phyloP scores from a whole-genome alignment of 148 eudicot species.

The Polygonum maritimum region DNA sequence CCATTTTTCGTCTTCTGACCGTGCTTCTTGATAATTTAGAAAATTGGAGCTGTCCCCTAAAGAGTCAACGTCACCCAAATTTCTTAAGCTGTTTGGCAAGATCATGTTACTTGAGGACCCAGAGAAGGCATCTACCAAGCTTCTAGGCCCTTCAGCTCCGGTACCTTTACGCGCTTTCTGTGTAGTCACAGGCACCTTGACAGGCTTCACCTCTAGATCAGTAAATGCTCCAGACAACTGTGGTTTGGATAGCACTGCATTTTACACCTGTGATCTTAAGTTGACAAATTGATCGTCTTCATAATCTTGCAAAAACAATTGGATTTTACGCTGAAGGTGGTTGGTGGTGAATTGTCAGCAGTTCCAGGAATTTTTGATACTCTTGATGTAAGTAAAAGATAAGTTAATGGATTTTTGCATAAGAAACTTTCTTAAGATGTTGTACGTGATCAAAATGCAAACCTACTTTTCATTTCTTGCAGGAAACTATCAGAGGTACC shows the following conservation, averaged over 20 bases:
- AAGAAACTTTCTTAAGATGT: not conserved
- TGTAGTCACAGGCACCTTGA: slow-evolving; percentile 32
- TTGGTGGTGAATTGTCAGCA: slow-evolving; percentile 73
- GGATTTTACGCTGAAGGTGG: slow-evolving; percentile 70
- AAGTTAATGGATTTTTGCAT: not conserved
- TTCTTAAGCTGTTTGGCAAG: slow-evolving; percentile 77
- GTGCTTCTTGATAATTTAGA: slow-evolving; percentile 22
- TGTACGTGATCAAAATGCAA: not conserved
- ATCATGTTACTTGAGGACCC: slow-evolving; percentile 41
- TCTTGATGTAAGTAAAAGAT: slow-evolving; percentile 48
- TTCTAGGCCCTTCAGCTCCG: slow-evolving; percentile 16
- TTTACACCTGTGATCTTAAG: not conserved
- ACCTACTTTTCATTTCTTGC: not conserved
- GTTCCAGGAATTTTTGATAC: slow-evolving; percentile 82
- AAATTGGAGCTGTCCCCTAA: slow-evolving; percentile 42
- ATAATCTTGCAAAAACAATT: slow-evolving; percentile 45
- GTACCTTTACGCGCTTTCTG: slow-evolving; percentile 36
- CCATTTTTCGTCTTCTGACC: slow-evolving; percentile 1
- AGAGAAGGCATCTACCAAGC: slow-evolving; percentile 19
- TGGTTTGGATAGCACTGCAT: not conserved
- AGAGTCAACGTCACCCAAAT: slow-evolving; percentile 27
- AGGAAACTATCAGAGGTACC: slow-evolving; percentile 83
- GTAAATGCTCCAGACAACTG: slow-evolving; percentile 18
- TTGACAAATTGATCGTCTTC: not conserved
- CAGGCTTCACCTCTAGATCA: slow-evolving; percentile 27